phyloP scores from a whole-genome alignment of 2,329 filamentous ascomycete species.

The Cryphonectria naterciae region DNA sequence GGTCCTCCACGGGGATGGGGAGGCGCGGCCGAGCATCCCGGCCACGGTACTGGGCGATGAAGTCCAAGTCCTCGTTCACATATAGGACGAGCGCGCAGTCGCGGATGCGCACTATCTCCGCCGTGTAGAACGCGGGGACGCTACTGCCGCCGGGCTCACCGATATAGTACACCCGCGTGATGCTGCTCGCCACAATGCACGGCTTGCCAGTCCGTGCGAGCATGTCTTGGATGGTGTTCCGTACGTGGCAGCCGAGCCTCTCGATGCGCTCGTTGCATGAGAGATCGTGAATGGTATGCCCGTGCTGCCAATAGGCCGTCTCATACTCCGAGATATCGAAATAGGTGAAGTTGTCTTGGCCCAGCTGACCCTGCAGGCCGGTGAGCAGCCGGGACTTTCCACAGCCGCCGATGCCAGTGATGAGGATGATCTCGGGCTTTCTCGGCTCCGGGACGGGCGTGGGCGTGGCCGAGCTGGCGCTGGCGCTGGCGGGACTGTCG shows the following conservation, averaged over 20 bases:
- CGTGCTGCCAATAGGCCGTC: background rate
- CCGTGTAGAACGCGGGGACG: background rate
- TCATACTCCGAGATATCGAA: background rate
- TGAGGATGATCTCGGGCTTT: background rate
- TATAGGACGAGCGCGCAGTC: background rate
- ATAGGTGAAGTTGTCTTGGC: background rate
- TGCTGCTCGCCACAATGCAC: background rate
- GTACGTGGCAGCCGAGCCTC: background rate
- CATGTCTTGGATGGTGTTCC: background rate
- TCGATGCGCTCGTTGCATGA: background rate
- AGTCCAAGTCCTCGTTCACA: background rate
- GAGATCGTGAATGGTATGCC: background rate
- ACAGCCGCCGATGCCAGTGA: background rate
- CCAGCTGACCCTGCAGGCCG: background rate
- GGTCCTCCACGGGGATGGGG: background rate
- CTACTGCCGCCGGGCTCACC: no score
- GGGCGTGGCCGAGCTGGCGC: background rate
- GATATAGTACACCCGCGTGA: background rate
- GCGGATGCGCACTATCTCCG: background rate
- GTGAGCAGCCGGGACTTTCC: background rate
- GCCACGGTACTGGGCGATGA: background rate
- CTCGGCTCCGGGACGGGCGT: background rate
- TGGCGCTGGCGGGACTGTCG: background rate
- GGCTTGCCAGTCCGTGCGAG: background rate
- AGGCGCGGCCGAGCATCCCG: background rate